Conservation (phyloP, 2,329 filamentous ascomycete genomes). For the Grosmannia serpens region DNA sequence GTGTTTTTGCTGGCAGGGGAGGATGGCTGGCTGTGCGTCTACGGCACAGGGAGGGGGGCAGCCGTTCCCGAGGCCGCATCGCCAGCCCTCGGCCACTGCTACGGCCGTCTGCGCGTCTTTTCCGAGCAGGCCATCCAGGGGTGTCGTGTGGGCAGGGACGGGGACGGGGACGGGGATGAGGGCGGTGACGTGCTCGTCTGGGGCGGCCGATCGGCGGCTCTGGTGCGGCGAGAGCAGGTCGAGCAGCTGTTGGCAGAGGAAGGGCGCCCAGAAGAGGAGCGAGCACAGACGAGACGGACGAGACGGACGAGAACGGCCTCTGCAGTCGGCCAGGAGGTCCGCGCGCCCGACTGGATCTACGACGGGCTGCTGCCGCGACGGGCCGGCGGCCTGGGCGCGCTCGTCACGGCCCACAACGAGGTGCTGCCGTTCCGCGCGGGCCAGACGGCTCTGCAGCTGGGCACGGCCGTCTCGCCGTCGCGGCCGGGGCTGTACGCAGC, state of each 20-base stretch:
- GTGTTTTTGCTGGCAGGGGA: conserved; percentile 41
- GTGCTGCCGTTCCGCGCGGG: conserved; percentile 38
- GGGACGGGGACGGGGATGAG: conserved; percentile 7
- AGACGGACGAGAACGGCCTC: not conserved
- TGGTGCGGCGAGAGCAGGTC: conserved; percentile 22
- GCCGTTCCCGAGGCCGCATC: too few species aligned
- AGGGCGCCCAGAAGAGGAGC: conserved; percentile 8
- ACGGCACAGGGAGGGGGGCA: conserved; percentile 16
- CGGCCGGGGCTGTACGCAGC: conserved; percentile 84
- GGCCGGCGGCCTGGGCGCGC: conserved; percentile 31
- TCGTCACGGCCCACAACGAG: conserved; percentile 84
- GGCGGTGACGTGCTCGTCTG: conserved; percentile 45
- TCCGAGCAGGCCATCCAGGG: conserved; percentile 63
- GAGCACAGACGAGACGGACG: not conserved
- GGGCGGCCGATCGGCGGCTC: conserved; percentile 54
- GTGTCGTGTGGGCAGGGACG: conserved; percentile 32
- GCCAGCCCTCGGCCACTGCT: not conserved
- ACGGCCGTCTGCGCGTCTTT: conserved; percentile 44
- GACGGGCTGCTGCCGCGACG: conserved; percentile 44
- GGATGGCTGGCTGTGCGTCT: conserved; percentile 45
- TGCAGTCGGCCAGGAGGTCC: conserved; percentile 24
- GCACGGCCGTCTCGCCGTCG: conserved; percentile 47
- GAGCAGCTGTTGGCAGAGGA: conserved; percentile 21
- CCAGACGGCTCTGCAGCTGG: conserved; percentile 26
- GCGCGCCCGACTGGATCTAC: conserved; percentile 66